Conservation (phyloP, 345 rosid species). For the Camelina neglecta region DNA sequence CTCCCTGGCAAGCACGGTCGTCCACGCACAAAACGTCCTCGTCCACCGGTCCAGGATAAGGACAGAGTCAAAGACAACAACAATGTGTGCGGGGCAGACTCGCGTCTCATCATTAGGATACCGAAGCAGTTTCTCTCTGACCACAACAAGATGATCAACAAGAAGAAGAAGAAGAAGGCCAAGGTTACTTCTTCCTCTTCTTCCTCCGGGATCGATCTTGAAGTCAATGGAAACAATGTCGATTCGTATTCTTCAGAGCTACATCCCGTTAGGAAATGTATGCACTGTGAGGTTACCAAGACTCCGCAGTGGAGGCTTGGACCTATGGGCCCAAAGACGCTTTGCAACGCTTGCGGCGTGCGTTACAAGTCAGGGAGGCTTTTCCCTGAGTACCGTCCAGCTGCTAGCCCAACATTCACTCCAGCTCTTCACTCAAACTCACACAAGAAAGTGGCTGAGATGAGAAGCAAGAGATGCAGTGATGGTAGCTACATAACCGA, state of each 20-base stretch:
- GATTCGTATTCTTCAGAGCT: constrained; percentile 45
- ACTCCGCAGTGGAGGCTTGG: constrained; percentile 99
- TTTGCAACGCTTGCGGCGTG: constrained; percentile 97
- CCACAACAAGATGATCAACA: constrained; percentile 63
- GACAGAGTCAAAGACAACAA: constrained; percentile 55
- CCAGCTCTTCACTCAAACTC: constrained; percentile 95
- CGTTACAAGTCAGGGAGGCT: constrained; percentile 95
- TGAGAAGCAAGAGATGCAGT: constrained; percentile 66
- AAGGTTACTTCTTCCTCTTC: constrained; percentile 49
- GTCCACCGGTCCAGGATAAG: constrained; percentile 60
- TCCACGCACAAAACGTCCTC: constrained; percentile 92
- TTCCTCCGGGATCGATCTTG: constrained; percentile 47
- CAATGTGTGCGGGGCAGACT: constrained; percentile 38
- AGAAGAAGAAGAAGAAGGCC: constrained; percentile 67
- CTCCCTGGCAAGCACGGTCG: constrained; percentile 65
- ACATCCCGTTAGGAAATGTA: constrained; percentile 73
- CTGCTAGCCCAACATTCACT: constrained; percentile 89
- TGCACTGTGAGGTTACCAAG: constrained; percentile 95
- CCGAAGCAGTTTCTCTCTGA: constrained; percentile 65
- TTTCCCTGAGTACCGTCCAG: constrained; percentile 97
- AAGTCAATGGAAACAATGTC: constrained; percentile 43
- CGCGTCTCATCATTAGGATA: constrained; percentile 63
- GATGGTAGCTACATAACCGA: constrained; percentile 17
- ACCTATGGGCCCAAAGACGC: constrained; percentile 97
- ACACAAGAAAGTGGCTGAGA: constrained; percentile 92